Base-by-base conservation (phyloP, 176 grass and related monocot species). In the Ensete glaucum region DNA sequence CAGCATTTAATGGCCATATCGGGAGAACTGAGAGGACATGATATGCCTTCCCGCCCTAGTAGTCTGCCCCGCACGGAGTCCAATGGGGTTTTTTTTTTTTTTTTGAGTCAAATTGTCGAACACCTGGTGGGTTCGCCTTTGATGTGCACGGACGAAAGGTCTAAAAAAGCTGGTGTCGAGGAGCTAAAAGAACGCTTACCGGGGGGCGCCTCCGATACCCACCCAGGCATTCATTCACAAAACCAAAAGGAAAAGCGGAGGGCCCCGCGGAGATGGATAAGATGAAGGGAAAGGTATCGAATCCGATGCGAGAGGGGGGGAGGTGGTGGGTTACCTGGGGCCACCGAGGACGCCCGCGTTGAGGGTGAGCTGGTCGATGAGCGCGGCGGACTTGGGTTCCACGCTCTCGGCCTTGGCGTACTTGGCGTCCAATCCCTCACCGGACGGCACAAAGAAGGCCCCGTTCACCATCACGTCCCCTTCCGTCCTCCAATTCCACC, bases 401-500 rank as follows among this genome's bases (percentile, higher is more conserved):
- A 79, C 11, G 78, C 82, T 94, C 63, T 85, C 75, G 0, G 90
- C 95, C 86, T 93, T 91, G 0, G 79, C 73, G 64, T 94, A 99
- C 69, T 63, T 99, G 4, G 56, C 86, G 73, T 91, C 82, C 53
- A 94, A 53, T 0, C 81, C 90, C 48, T 94, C 88, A 11, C 95
- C 95, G 53, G 95, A 99, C 0, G 95, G 81, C 56, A 94, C 90
- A 71, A 99, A 99, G 90, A 87, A 99, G 58, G 95, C 95, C 52
- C 95, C 95, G 79, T 99, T 99, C 50, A 91, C 86, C 90, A 99
- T 69, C 90, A 94, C 81, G 82, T 99, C 95, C 2, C 90, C 95
- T 79, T 94, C 88, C 80, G 95, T 86, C 82, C 95, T 88, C 95
- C 95, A 99, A 81, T 99, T 91, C 95, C 95, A 99, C 51, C 86